A percentile compares a stretch with the other conserved stretches of the same genome.
Conservation (phyloP, 441 rosid genomes). For the Erodium texanum region DNA sequence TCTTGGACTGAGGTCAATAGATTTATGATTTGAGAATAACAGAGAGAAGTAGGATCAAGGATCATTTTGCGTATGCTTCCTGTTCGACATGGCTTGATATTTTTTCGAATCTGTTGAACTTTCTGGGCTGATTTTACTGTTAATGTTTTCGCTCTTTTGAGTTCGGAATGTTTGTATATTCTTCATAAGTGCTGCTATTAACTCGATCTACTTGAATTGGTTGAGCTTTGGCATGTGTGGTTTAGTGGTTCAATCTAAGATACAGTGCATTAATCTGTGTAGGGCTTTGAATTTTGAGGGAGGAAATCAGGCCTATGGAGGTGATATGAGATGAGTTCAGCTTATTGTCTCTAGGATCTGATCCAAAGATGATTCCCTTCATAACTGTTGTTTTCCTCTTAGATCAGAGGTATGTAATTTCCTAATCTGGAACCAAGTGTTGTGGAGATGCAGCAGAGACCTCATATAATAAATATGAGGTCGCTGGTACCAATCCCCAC, state of each 20-base stretch:
- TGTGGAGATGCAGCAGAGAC: too few relatives aligned
- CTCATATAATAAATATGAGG: too few relatives aligned
- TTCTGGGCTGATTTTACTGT: background rate
- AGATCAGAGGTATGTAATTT: background rate
- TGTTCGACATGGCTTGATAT: background rate
- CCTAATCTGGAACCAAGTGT: background rate
- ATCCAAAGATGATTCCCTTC: background rate
- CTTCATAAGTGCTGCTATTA: background rate
- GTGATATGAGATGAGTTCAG: constrained; percentile 7
- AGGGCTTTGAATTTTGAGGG: background rate
- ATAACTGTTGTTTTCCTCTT: background rate
- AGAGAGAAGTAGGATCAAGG: background rate
- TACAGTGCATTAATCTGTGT: background rate
- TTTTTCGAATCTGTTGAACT: too few relatives aligned
- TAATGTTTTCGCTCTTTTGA: background rate
- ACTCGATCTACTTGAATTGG: background rate
- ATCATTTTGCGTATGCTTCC: background rate
- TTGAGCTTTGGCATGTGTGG: background rate
- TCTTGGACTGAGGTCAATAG: background rate
- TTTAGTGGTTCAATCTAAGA: background rate
- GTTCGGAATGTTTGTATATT: background rate
- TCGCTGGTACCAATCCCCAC: too few relatives aligned
- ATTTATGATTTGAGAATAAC: background rate
- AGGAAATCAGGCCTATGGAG: background rate
- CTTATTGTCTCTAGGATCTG: background rate